A percentile compares a stretch with the other conserved stretches of the same genome.
Conservation (phyloP, 345 rosid species). For the Lenwebbia sp. region DNA sequence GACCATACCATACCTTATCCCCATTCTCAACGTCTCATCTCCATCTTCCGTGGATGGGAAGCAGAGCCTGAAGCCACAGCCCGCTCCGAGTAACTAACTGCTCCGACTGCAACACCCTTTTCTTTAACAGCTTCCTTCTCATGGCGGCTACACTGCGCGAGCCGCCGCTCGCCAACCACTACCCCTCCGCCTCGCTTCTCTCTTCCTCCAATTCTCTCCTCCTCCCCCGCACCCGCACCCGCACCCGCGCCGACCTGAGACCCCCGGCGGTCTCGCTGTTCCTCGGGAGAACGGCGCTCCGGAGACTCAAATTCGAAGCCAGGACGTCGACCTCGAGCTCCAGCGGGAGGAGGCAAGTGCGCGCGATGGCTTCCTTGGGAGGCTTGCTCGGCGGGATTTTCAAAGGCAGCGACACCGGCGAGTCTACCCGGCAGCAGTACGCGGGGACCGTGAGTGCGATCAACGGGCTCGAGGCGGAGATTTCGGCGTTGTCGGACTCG, state of each 20-base stretch:
- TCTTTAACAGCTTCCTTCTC: background rate
- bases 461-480: slow-evolving; percentile 51
- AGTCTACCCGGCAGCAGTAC: slow-evolving; percentile 76
- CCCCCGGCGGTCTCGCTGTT: slow-evolving; percentile 26
- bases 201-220: background rate
- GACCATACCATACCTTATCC: background rate
- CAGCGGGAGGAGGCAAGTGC: slow-evolving; percentile 13
- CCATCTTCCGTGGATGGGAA: background rate
- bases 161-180: background rate
- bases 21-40: background rate
- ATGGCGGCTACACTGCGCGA: background rate
- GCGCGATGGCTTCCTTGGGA: slow-evolving; percentile 57
- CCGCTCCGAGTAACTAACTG: background rate
- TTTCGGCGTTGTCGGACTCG: slow-evolving; percentile 55
- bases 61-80: background rate
- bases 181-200: background rate
- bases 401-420: slow-evolving; percentile 78
- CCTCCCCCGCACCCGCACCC: background rate
- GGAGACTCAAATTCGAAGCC: background rate
- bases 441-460: slow-evolving; percentile 36
- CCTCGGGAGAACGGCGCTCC: slow-evolving; percentile 16
- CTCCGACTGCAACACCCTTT: background rate
- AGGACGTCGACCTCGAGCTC: slow-evolving; percentile 9
- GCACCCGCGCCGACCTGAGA: background rate
- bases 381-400: slow-evolving; percentile 81